Evolutionary conservation across 2,329 filamentous ascomycete genomes (phyloP), one percentile per base, ranked within the genome.

Genomic region (Epichloe uncinata): DNA sequence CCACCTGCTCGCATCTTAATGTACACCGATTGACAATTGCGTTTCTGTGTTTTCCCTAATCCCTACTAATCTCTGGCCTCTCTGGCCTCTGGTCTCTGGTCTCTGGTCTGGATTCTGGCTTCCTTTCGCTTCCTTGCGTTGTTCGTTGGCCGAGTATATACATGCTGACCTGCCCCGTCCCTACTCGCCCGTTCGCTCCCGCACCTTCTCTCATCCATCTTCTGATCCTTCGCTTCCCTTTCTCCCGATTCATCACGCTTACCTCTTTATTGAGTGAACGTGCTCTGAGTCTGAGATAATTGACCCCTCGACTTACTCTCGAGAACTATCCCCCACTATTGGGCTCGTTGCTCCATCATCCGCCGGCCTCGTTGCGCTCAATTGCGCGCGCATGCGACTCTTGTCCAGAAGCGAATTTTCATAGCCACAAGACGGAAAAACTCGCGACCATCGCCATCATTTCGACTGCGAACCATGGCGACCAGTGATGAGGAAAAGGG

Each of bases 401-500:
- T 30, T 30, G 15, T 30, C 11, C 30, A 18, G 26, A 20, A 30
- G 18, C 37, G 30, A 33, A 11, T 20, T 11, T 13, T 13, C 9
- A 11, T 13, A 37, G 9, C n/a, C 9, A 44, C 12, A n/a, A 13
- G 5, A 41, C 36, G 12, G 12, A 33, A 20, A 20, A 30, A 44
- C 9, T 41, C n/a, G 35, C 42, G 42, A 45, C 22, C 7, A 30
- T 2, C n/a, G 15, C 20, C 33, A 20, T 18, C 26, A 30, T 30
- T n/a, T 2, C 11, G 18, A 30, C 36, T 30, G 36, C 41, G 37
- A 45, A 53, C 36, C 45, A 59, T 57, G 57, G 49, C 53, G 35
- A 51, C 47, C 26, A 52, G 57, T 47, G 61, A 63, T 41, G 58
- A 56, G 52, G 61, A 62, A 48, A 62, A 64, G 53, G 55, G 58